phyloP scores from a whole-genome alignment of 495 filamentous ascomycete species.

The Aspergillus coremiiformis region DNA sequence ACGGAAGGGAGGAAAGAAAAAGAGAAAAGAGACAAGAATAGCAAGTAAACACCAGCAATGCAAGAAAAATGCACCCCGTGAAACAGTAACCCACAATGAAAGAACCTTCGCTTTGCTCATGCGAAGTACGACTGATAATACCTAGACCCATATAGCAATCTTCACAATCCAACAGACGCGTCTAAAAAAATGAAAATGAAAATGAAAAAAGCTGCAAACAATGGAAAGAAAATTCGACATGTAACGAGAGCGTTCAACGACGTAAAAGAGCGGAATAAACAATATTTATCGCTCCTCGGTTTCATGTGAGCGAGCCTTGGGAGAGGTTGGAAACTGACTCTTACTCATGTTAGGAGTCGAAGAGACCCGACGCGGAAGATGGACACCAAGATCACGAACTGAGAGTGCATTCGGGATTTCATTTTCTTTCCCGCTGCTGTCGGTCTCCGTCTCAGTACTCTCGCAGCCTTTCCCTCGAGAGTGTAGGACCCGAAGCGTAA shows the following conservation, averaged over 20 bases:
- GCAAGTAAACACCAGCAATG: slow-evolving; percentile 15
- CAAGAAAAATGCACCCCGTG: slow-evolving; percentile 2
- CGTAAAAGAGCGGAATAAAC: neutral
- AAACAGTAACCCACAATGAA: neutral
- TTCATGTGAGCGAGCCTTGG: slow-evolving; percentile 28
- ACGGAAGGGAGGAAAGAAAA: slow-evolving; percentile 6
- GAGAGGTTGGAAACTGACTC: slow-evolving; percentile 19
- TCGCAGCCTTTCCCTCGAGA: slow-evolving; percentile 35
- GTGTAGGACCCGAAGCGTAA: slow-evolving; percentile 64
- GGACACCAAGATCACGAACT: slow-evolving; percentile 18
- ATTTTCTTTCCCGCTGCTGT: slow-evolving; percentile 41
- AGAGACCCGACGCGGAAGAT: slow-evolving; percentile 28
- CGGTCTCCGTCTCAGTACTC: slow-evolving; percentile 34
- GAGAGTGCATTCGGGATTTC: slow-evolving; percentile 21
- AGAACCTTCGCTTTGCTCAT: slow-evolving; percentile 5
- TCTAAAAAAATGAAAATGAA: slow-evolving; percentile 2
- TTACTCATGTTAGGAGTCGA: slow-evolving; percentile 32
- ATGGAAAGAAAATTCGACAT: neutral
- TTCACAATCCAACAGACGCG: neutral
- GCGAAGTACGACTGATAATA: slow-evolving; percentile 3
- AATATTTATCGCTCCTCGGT: slow-evolving; percentile 19
- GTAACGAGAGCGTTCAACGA: neutral
- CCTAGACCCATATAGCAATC: neutral
- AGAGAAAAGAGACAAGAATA: slow-evolving; percentile 2
- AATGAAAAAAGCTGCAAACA: neutral